A percentile compares a stretch with the other conserved stretches of the same genome.
Conservation (phyloP, 1,284 basidiomycete species). For the Ustilago esculenta region DNA sequence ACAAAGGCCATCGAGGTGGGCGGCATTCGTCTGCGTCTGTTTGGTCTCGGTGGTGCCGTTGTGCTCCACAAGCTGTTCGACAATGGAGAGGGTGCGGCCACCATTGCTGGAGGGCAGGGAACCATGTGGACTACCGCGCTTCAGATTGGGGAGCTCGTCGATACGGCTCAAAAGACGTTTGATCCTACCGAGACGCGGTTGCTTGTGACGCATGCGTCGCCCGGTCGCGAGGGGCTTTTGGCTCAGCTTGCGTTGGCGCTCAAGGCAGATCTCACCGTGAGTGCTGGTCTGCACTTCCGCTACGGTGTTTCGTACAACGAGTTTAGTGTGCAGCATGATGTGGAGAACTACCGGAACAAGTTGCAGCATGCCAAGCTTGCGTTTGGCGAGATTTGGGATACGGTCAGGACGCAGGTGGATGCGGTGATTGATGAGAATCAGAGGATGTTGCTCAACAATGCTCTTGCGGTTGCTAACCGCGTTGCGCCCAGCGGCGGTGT, state of each 20-base stretch:
- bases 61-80: constrained; percentile 98
- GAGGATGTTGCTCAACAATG: constrained; percentile 86
- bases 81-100: constrained; percentile 91
- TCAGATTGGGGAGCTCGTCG: constrained; percentile 96
- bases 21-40: constrained; percentile 88
- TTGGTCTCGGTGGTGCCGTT: constrained; percentile 94
- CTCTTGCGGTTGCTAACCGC: constrained; percentile 82
- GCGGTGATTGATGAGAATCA: constrained; percentile 90
- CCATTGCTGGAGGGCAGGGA: constrained; percentile 95
- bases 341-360: constrained; percentile 87
- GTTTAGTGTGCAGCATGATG: constrained; percentile 89
- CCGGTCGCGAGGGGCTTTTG: constrained; percentile 91
- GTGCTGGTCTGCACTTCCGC: constrained; percentile 95
- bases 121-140: constrained; percentile 99
- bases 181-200: constrained; percentile 93
- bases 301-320: constrained; percentile 97
- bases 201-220: constrained; percentile 89
- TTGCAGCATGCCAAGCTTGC: constrained; percentile 79
- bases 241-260: constrained; percentile 87
- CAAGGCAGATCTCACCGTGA: constrained; percentile 93
- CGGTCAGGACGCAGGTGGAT: constrained; percentile 90
- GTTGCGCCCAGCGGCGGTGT: constrained; percentile 77
- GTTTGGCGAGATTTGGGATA: constrained; percentile 92
- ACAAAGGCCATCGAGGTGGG: constrained; percentile 89
- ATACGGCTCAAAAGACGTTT: constrained; percentile 88